A percentile compares a stretch with the other conserved stretches of the same genome.
Evolutionary conservation across 2,329 filamentous ascomycete genomes (phyloP).

Genomic region (Diplodia sapinea): DNA sequence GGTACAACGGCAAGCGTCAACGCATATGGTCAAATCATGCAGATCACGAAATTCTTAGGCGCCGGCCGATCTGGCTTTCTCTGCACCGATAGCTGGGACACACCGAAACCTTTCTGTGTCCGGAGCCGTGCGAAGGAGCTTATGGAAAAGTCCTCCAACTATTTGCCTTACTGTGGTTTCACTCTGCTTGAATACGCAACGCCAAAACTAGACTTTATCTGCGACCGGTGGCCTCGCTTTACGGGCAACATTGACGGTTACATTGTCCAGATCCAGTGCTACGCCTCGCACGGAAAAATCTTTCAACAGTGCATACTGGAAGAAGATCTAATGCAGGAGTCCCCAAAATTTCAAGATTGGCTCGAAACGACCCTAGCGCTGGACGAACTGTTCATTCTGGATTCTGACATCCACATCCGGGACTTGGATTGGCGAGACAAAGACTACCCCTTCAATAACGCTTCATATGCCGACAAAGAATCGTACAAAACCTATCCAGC

Average conservation of each 20-base stretch:
- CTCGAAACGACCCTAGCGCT: too few species aligned
- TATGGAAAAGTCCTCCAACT: background rate
- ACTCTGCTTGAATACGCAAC: too few species aligned
- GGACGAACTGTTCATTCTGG: background rate
- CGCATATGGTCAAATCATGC: background rate
- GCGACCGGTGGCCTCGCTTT: slow-evolving; percentile 13
- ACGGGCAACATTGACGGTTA: fast-evolving
- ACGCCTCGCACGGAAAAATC: background rate
- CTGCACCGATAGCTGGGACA: background rate
- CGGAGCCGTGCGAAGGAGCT: background rate
- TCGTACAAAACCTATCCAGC: background rate
- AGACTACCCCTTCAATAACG: background rate
- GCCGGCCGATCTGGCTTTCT: background rate
- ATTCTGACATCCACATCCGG: background rate
- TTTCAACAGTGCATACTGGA: background rate
- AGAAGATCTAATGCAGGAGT: background rate
- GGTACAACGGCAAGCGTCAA: slow-evolving; percentile 8
- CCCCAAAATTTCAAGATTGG: too few species aligned
- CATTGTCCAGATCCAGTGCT: background rate
- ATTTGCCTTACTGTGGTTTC: too few species aligned
- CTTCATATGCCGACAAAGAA: too few species aligned
- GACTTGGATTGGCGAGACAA: background rate
- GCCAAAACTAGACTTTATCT: too few species aligned
- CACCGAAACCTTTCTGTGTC: background rate
- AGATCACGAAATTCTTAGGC: background rate